Percentiles rank a stretch among this genome's conserved stretches.
phyloP scores from a whole-genome alignment of 768 basidiomycete genomes.

The Termitomyces sp. region DNA sequence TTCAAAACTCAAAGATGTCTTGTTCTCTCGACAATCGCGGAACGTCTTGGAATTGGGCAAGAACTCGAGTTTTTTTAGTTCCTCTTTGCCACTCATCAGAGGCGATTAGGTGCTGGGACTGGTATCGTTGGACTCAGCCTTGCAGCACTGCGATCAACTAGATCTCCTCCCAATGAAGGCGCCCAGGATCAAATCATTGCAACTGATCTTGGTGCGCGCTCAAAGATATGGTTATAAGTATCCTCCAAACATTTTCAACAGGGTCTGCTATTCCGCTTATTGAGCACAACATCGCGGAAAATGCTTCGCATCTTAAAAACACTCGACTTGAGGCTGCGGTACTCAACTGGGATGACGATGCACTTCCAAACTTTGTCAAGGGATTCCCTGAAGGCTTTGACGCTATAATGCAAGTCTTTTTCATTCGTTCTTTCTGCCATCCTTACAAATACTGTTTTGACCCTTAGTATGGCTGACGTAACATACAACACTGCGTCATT shows the following conservation, averaged over 20 bases:
- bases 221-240: not conserved
- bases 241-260: conserved; percentile 21
- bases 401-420: conserved; percentile 39
- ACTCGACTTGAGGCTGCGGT: conserved; percentile 28
- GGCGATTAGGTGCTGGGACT: conserved; percentile 69
- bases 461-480: conserved; percentile 83
- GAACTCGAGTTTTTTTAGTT: conserved; percentile 10
- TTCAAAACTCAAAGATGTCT: conserved; percentile 22
- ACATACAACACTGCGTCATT: conserved; percentile 90
- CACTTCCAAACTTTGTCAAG: conserved; percentile 40
- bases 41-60: conserved; percentile 69
- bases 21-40: conserved; percentile 35
- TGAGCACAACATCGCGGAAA: conserved; percentile 57
- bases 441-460: not conserved
- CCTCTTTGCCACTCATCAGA: not conserved
- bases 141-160: conserved; percentile 45
- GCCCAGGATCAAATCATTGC: conserved; percentile 38
- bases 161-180: conserved; percentile 5
- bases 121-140: conserved; percentile 75
- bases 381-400: conserved; percentile 39
- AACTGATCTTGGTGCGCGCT: conserved; percentile 67
- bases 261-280: conserved; percentile 81
- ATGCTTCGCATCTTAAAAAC: conserved; percentile 28
- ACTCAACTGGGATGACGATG: conserved; percentile 75
- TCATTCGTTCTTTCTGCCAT: not conserved